Evolutionary conservation across 495 filamentous ascomycete genomes (phyloP).

Genomic region (Niebla homalea): DNA sequence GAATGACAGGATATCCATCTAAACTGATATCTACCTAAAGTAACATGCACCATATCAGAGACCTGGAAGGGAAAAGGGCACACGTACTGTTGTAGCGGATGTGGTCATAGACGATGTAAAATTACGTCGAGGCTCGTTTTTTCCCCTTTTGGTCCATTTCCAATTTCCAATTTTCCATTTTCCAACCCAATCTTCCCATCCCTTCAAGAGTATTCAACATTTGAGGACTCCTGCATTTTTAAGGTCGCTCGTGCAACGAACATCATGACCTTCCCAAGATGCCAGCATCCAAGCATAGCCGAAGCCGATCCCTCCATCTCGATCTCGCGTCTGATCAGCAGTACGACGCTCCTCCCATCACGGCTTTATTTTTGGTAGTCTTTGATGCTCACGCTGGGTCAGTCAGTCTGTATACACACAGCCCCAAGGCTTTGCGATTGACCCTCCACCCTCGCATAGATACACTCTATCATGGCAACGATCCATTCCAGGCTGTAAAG

Average conservation of each 20-base stretch:
- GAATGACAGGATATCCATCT: too few relatives aligned
- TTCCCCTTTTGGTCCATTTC: too few relatives aligned
- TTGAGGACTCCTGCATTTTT: too few relatives aligned
- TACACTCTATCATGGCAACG: slow-evolving; percentile 81
- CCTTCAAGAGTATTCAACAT: too few relatives aligned
- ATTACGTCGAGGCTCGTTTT: too few relatives aligned
- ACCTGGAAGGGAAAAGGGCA: too few relatives aligned
- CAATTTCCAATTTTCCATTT: too few relatives aligned
- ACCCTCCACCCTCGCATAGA: slow-evolving; percentile 21
- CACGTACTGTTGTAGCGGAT: too few relatives aligned
- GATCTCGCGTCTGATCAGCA: slow-evolving; percentile 8
- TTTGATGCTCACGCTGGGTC: slow-evolving; percentile 81
- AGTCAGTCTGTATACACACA: slow-evolving; percentile 9
- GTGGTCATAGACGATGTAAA: too few relatives aligned
- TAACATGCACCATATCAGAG: too few relatives aligned
- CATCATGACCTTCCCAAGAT: not conserved
- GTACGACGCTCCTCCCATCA: slow-evolving; percentile 54
- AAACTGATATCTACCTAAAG: too few relatives aligned
- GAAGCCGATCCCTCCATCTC: slow-evolving; percentile 18
- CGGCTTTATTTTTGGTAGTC: slow-evolving; percentile 71
- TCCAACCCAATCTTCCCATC: too few relatives aligned
- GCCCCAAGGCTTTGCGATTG: slow-evolving; percentile 12
- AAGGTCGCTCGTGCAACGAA: not conserved
- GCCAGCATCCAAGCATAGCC: slow-evolving; percentile 10
- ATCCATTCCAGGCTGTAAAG: slow-evolving; percentile 45